Conservation (phyloP, 164 flowering plant genomes). For the Annona squamosa region DNA sequence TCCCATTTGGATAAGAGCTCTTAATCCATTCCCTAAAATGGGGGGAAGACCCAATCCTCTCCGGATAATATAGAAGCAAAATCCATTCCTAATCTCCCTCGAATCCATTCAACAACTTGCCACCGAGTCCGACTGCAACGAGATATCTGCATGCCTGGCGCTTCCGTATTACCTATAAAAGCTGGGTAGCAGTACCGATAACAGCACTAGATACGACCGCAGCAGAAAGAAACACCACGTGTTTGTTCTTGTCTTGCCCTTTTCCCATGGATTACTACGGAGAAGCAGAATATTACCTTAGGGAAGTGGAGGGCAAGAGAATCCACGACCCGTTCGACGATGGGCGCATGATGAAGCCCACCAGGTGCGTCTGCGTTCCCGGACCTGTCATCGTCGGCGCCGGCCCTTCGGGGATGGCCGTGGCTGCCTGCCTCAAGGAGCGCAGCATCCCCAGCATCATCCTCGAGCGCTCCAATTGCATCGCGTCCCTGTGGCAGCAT, state of each 20-base stretch:
- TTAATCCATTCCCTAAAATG: slow-evolving; percentile 31
- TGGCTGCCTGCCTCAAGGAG: slow-evolving; percentile 60
- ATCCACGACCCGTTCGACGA: slow-evolving; percentile 27
- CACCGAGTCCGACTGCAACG: background rate
- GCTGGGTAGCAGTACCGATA: too few relatives aligned
- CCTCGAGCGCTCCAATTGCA: slow-evolving; percentile 55
- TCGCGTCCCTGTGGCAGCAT: slow-evolving; percentile 75
- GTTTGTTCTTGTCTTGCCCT: background rate
- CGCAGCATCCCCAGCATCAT: slow-evolving; percentile 44
- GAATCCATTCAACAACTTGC: background rate
- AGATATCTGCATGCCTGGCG: background rate
- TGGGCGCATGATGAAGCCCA: background rate
- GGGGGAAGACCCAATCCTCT: slow-evolving; percentile 13
- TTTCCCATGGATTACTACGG: slow-evolving; percentile 27
- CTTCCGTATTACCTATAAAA: background rate
- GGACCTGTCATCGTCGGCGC: slow-evolving; percentile 76
- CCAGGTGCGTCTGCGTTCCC: slow-evolving; percentile 24
- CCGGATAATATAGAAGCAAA: slow-evolving; percentile 9
- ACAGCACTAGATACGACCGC: too few relatives aligned
- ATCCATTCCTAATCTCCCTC: background rate
- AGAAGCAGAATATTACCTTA: slow-evolving; percentile 3
- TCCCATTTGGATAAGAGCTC: slow-evolving; percentile 34
- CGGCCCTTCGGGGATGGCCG: slow-evolving; percentile 81
- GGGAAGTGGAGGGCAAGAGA: slow-evolving; percentile 47
- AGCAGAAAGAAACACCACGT: background rate